phyloP scores from a whole-genome alignment of 1,284 basidiomycete genomes.

The Fomitopsis betulina region DNA sequence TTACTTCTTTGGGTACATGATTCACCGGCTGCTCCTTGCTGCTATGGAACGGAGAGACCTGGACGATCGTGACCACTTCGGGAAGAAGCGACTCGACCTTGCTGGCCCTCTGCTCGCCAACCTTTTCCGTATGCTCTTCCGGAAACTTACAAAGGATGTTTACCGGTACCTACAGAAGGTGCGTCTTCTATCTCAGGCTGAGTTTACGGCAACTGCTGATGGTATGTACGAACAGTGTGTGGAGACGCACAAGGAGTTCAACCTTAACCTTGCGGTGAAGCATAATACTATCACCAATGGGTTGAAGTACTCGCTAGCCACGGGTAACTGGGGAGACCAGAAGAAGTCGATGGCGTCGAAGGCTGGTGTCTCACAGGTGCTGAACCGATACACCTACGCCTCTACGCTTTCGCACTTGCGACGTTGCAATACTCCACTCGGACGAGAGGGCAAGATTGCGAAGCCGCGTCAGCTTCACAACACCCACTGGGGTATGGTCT shows the following conservation, averaged over 20 bases:
- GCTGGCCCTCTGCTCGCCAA: slow-evolving; percentile 94
- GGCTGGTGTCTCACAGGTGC: slow-evolving; percentile 97
- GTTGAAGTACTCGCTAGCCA: slow-evolving; percentile 96
- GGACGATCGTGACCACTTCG: slow-evolving; percentile 99
- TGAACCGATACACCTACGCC: slow-evolving; percentile 98
- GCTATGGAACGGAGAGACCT: slow-evolving; percentile 93
- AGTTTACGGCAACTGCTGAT: neutral
- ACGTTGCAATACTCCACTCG: slow-evolving; percentile 97
- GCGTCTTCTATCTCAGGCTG: slow-evolving; percentile 10
- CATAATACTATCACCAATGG: slow-evolving; percentile 98
- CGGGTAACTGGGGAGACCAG: slow-evolving; percentile 99
- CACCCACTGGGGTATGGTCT: slow-evolving; percentile 99
- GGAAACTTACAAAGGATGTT: slow-evolving; percentile 95
- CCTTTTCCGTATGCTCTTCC: slow-evolving; percentile 96
- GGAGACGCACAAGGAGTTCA: slow-evolving; percentile 95
- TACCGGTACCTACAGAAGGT: slow-evolving; percentile 97
- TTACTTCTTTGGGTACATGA: slow-evolving; percentile 99
- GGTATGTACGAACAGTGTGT: slow-evolving; percentile 67
- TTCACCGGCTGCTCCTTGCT: slow-evolving; percentile 91
- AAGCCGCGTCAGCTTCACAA: slow-evolving; percentile 99
- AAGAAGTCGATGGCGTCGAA: slow-evolving; percentile 98
- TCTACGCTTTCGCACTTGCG: slow-evolving; percentile 98
- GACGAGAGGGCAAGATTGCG: slow-evolving; percentile 98
- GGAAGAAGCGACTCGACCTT: slow-evolving; percentile 95
- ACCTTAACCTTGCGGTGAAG: slow-evolving; percentile 89